Evolutionary conservation across 75 land plant genomes (phyloP), one percentile per base, ranked within the genome.

Genomic region (Picea glauca): DNA sequence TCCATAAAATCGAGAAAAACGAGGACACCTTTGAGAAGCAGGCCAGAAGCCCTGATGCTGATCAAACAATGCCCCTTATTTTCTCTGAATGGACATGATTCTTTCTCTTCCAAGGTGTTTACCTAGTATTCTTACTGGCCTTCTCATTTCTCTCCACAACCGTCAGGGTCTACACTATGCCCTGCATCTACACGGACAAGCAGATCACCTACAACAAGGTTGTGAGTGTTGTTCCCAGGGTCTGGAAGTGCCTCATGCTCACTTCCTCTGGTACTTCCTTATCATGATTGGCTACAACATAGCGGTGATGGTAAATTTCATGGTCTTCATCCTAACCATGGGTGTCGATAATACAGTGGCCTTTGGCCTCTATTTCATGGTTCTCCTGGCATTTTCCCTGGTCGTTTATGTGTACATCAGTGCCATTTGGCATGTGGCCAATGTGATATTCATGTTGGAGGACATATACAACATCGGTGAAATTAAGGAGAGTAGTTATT

Each of bases 111-210:
- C 85, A 90, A 57, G 77, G 85, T 76, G 50, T 72, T 50, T 97
- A 97, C 83, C 80, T 94, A 61, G 68, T 91, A 61, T 90, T 94
- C 80, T 88, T 93, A 76, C 86, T 97, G 80, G 80, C 90, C 80
- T 97, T 97, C 84, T 94, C 99, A 18, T 89, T 97, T 20, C 93
- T 97, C 70, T 92, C 95, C 82, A 94, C 95, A 20, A 94, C 93
- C 35, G 95, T 98, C 31, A 84, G 86, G 54, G 99, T 97, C 76
- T 94, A 92, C 88, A 87, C 89, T 93, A 61, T 93, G 94, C 77
- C 94, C 98, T 93, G 94, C 82, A 38, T 90, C n/a, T 97, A 90
- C n/a, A n/a, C n/a, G n/a, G n/a, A n/a, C n/a, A n/a, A n/a, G n/a
- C n/a, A n/a, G n/a, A n/a, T n/a, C n/a, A n/a, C n/a, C n/a, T n/a